phyloP scores from a whole-genome alignment of 2,329 filamentous ascomycete genomes.

The Aspergillus spinulosporus region DNA sequence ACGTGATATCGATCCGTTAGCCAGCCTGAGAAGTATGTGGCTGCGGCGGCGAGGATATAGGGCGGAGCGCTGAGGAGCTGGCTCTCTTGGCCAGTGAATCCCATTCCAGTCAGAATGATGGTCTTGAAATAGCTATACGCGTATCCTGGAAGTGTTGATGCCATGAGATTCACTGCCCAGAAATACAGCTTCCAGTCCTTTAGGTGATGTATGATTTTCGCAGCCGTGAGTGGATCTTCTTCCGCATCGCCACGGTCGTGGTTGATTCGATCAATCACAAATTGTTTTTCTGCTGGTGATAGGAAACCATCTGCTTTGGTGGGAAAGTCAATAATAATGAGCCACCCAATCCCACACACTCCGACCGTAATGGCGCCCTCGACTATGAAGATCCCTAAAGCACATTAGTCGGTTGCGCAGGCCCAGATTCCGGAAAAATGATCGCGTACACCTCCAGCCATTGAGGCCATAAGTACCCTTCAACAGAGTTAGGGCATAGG shows the following conservation, averaged over 20 bases:
- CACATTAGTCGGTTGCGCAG: not conserved
- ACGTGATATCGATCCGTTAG: conserved; percentile 18
- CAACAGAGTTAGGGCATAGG: conserved; percentile 37
- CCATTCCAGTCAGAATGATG: conserved; percentile 42
- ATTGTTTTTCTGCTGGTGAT: conserved; percentile 24
- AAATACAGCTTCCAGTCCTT: conserved; percentile 41
- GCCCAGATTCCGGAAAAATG: not conserved
- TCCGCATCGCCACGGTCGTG: conserved; percentile 39
- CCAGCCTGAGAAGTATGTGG: conserved; percentile 31
- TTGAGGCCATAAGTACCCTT: conserved; percentile 30
- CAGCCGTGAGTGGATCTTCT: conserved; percentile 27
- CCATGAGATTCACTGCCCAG: conserved; percentile 37
- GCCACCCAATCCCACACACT: conserved; percentile 33
- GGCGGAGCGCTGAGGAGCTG: conserved; percentile 38
- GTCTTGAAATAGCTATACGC: conserved; percentile 42
- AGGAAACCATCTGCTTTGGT: conserved; percentile 30
- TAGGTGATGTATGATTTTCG: conserved; percentile 29
- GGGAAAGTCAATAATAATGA: conserved; percentile 45
- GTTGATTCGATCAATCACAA: conserved; percentile 40
- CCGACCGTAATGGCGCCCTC: conserved; percentile 34
- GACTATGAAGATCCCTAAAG: conserved; percentile 27
- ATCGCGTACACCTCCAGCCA: conserved; percentile 29
- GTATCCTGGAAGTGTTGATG: conserved; percentile 34
- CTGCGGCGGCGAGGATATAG: conserved; percentile 38
- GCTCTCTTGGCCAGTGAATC: conserved; percentile 33